These are phyloP conservation scores for Lepidium campestre DNA, from an alignment of 441 rosid species.

Conservation along the genomic window DNA sequence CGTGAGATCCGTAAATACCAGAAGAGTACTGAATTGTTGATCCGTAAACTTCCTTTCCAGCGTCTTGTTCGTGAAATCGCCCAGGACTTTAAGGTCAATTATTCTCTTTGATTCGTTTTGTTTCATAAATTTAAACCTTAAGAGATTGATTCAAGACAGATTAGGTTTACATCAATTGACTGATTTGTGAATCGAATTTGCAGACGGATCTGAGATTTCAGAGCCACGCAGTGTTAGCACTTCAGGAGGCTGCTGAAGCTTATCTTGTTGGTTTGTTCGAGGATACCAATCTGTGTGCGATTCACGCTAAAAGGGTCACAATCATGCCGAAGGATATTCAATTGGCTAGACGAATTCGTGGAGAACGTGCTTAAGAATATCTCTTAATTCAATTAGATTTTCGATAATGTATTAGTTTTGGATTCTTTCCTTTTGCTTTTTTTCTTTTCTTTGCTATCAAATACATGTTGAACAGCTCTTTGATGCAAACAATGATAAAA, in stretches of 20 bases:
- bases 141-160: neutral
- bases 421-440: neutral
- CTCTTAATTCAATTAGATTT: neutral
- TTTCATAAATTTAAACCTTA: neutral
- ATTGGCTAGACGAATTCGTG: constrained; percentile 29
- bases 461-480: neutral
- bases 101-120: neutral
- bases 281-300: constrained; percentile 35
- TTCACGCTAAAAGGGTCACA: constrained; percentile 30
- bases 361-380: constrained; percentile 28
- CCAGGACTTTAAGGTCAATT: constrained; percentile 41
- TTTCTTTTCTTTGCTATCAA: neutral
- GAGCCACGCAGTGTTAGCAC: constrained; percentile 34
- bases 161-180: neutral
- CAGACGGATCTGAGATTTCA: constrained; percentile 37
- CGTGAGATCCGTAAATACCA: constrained; percentile 55
- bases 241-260: constrained; percentile 39
- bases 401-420: neutral
- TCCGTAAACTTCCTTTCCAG: constrained; percentile 44
- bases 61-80: constrained; percentile 52
- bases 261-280: constrained; percentile 35
- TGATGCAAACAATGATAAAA: neutral
- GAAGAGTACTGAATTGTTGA: constrained; percentile 43
- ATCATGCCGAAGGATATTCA: constrained; percentile 37
- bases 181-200: neutral